Percentiles rank a stretch among this genome's conserved stretches.
Conservation (phyloP, 768 basidiomycete species). For the Tulasnella sp. region DNA sequence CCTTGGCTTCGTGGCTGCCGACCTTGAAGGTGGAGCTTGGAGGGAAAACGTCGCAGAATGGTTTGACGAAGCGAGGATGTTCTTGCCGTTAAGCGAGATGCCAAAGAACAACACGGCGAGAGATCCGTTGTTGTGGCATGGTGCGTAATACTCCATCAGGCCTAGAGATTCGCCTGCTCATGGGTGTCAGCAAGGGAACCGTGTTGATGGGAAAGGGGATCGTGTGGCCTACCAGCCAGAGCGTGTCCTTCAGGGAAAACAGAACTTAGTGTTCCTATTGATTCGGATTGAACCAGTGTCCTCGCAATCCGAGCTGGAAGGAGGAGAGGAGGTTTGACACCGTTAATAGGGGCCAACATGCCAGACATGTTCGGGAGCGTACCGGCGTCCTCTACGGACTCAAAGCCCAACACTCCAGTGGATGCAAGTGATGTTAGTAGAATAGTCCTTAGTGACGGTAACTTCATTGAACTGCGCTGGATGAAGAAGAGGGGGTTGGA, state of each 20-base stretch:
- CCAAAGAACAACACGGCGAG: slow-evolving; percentile 52
- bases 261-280: slow-evolving; percentile 52
- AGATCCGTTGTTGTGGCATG: slow-evolving; percentile 49
- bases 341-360: not conserved
- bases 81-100: slow-evolving; percentile 53
- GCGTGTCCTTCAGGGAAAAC: slow-evolving; percentile 46
- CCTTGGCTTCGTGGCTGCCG: slow-evolving; percentile 47
- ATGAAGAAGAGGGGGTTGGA: not conserved
- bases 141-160: slow-evolving; percentile 55
- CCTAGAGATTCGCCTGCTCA: slow-evolving; percentile 47
- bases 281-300: slow-evolving; percentile 41
- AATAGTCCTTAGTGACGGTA: not conserved
- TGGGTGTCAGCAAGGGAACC: not conserved
- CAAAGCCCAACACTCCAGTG: slow-evolving; percentile 30
- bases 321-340: not conserved
- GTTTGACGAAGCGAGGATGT: slow-evolving; percentile 44
- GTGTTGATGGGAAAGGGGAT: not conserved
- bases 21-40: slow-evolving; percentile 38
- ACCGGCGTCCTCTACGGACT: slow-evolving; percentile 54
- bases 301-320: slow-evolving; percentile 48
- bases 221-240: slow-evolving; percentile 40
- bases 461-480: not conserved
- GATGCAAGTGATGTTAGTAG: not conserved
- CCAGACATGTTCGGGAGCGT: slow-evolving; percentile 20
- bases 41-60: slow-evolving; percentile 50